A percentile compares a stretch with the other conserved stretches of the same genome.
Conservation (phyloP, 129 eudicot genomes). For the Centella asiatica region DNA sequence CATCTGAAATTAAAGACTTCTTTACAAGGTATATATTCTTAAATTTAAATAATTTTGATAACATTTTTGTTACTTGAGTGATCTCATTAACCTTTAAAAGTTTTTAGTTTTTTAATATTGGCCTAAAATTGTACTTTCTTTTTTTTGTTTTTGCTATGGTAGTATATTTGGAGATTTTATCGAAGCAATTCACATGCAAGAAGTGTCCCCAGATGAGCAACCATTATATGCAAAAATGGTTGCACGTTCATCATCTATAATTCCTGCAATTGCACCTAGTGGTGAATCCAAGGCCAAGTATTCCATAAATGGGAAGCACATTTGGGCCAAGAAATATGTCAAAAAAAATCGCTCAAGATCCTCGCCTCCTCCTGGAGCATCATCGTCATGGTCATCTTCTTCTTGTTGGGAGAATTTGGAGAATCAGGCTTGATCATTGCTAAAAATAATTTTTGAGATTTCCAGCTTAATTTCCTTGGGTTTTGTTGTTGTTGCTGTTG, state of each 20-base stretch:
- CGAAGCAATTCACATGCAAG: constrained; percentile 32
- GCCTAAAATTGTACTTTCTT: no score
- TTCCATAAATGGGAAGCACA: constrained; percentile 16
- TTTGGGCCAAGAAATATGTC: no score
- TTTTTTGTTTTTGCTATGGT: not conserved
- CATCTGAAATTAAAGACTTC: constrained; percentile 28
- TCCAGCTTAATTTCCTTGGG: no score
- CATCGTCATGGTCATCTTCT: no score
- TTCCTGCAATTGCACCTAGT: constrained; percentile 15
- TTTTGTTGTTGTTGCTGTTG: no score
- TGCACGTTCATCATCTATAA: constrained; percentile 7
- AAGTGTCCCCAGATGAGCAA: constrained; percentile 21
- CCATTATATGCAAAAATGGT: constrained; percentile 33
- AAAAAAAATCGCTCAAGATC: no score
- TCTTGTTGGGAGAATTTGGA: no score
- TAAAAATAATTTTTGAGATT: no score
- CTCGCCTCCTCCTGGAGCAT: no score
- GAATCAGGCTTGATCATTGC: no score
- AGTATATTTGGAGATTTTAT: constrained; percentile 34
- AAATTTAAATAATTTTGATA: not conserved
- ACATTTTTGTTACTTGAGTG: not conserved
- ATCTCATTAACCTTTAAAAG: no score
- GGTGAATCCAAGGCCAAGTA: constrained; percentile 7
- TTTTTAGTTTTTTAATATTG: not conserved
- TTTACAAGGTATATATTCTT: constrained; percentile 21